These are phyloP conservation scores for Rhynchospora breviuscula DNA, from an alignment of 176 grass and related monocot genomes.

Conservation along the genomic window DNA sequence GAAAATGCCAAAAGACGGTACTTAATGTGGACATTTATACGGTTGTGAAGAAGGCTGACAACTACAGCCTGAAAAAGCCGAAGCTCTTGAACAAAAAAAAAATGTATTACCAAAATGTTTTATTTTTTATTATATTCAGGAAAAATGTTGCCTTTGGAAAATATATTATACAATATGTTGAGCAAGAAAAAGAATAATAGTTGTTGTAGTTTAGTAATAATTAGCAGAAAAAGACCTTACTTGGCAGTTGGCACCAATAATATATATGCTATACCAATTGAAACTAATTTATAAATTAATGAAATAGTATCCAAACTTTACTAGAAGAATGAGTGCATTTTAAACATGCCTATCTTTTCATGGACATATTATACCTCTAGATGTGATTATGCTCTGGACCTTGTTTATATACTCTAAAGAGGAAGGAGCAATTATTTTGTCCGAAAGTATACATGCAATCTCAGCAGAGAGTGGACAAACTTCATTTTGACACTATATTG, in stretches of 20 bases:
- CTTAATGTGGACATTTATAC: background rate
- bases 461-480: background rate
- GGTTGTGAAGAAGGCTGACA: background rate
- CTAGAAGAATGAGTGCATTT: background rate
- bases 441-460: background rate
- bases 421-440: background rate
- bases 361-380: background rate
- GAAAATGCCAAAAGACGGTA: background rate
- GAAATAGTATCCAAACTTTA: background rate
- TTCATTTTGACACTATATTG: too few relatives aligned
- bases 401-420: background rate
- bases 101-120: background rate
- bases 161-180: too few relatives aligned
- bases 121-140: background rate
- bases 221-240: too few relatives aligned
- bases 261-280: too few relatives aligned
- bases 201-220: too few relatives aligned
- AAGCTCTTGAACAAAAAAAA: background rate
- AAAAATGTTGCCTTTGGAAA: too few relatives aligned
- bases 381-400: background rate
- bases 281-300: background rate
- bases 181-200: too few relatives aligned
- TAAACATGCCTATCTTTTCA: background rate
- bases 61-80: background rate
- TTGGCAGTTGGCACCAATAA: too few relatives aligned